Evolutionary conservation across 192 early-diverging fungal genomes (phyloP), one percentile per base, ranked within the genome.

Genomic region (Backusella psychrophila): DNA sequence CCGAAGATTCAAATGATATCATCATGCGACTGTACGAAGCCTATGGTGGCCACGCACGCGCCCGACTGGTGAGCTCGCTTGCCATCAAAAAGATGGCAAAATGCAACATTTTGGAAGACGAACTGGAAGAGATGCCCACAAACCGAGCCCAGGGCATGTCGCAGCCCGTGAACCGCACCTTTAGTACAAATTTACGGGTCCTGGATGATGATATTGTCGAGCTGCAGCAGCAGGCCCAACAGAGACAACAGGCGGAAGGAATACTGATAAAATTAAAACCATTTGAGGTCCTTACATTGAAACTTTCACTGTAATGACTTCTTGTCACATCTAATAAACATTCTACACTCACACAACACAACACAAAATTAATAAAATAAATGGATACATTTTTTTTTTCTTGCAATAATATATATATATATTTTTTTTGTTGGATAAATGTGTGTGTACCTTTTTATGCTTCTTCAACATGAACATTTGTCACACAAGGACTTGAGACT

Each of bases 21-120:
- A 80, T 99, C 44, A 71, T 99, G 23, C 85, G 98, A 36, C 73
- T 99, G 31, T 97, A 96, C 77, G 97, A 99, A 83, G 89, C 96
- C 1, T 95, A 91, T 80, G 97, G 98, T 29, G 96, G 96, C 1
- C 93, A 93, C 21, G 93, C 92, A 5, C 82, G 56, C 38, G 88
- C 87, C 33, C 26, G 42, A 38, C 34, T 73, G 5, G 38, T 66
- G 77, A 94, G 92, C 34, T 46, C 77, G 3, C 72, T 93, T 31
- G 75, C 78, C 4, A 76, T 93, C 73, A 77, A 84, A 29, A 78
- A 77, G 23, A 84, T 90, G 8, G 75, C 83, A 23, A 81, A 85
- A 75, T 92, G 91, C 69, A 97, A 97, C 78, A 87, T 96, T 15
- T 72, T 97, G 52, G 96, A 97, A 82, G 93, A 96, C 67, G 81